phyloP scores from a whole-genome alignment of 2,329 filamentous ascomycete species.

The Colletotrichum orchidophilum region DNA sequence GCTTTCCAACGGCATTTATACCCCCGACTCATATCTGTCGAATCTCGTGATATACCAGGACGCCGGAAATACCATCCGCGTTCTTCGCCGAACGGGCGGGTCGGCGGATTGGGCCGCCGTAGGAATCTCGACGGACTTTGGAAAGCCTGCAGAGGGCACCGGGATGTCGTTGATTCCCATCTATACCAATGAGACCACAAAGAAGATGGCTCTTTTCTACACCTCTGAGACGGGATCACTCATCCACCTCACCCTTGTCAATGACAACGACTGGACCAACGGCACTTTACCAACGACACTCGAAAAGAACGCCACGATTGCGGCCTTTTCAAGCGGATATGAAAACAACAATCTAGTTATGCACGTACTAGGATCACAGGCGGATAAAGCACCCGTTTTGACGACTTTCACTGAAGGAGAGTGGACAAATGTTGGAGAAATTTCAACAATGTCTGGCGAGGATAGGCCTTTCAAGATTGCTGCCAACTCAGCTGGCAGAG shows the following conservation, averaged over 20 bases:
- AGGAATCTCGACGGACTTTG: conserved; percentile 14
- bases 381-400: background rate
- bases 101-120: conserved; percentile 18
- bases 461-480: conserved; percentile 23
- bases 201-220: conserved; percentile 26
- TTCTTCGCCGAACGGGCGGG: conserved; percentile 21
- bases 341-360: conserved; percentile 23
- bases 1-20: conserved; percentile 28
- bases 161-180: conserved; percentile 22
- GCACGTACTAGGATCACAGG: conserved; percentile 20
- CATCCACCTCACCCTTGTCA: conserved; percentile 1
- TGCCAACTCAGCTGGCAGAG: conserved; percentile 25
- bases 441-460: conserved; percentile 18
- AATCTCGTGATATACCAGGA: conserved; percentile 32
- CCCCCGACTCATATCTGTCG: conserved; percentile 15
- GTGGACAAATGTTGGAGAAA: conserved; percentile 13
- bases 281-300: conserved; percentile 17
- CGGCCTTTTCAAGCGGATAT: conserved; percentile 29
- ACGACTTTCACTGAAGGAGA: conserved; percentile 14
- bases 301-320: conserved; percentile 5
- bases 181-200: conserved; percentile 2
- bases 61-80: background rate
- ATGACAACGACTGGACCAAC: conserved; percentile 13
- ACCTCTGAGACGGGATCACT: conserved; percentile 8
- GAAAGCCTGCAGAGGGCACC: conserved; percentile 15